A percentile compares a stretch with the other conserved stretches of the same genome.
These are phyloP conservation scores for Neoboletus subvelutipes DNA, from an alignment of 768 basidiomycete species.

Conservation along the genomic window DNA sequence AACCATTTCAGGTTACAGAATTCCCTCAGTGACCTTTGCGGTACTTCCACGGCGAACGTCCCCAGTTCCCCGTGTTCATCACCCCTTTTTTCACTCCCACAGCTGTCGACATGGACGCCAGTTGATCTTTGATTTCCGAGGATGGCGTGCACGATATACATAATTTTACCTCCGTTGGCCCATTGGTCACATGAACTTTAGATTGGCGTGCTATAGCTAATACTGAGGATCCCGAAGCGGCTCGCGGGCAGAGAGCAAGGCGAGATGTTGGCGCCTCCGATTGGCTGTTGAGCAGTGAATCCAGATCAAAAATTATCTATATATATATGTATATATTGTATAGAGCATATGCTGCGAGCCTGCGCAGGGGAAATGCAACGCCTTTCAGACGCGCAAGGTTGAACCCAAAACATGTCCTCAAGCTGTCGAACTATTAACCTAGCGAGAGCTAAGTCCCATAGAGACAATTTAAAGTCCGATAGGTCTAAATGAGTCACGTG, in stretches of 20 bases:
- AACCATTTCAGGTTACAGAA: constrained; percentile 13
- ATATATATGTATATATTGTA: no score
- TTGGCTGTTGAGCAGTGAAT: neutral
- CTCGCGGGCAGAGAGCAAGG: neutral
- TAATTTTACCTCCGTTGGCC: neutral
- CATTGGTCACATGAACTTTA: neutral
- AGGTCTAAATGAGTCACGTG: constrained; percentile 17
- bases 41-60: constrained; percentile 1
- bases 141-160: neutral
- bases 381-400: neutral
- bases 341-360: neutral
- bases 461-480: no score
- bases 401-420: neutral
- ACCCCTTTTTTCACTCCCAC: constrained; percentile 18
- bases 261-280: neutral
- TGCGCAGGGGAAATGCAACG: neutral
- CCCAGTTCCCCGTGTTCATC: constrained; percentile 13
- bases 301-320: neutral
- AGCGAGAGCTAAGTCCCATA: no score
- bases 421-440: neutral
- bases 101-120: constrained; percentile 3
- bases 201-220: neutral
- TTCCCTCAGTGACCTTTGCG: constrained; percentile 2
- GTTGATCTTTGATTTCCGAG: neutral
- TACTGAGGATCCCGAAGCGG: neutral